phyloP scores from a whole-genome alignment of 2,329 filamentous ascomycete genomes.

The Lachnellula suecica region DNA sequence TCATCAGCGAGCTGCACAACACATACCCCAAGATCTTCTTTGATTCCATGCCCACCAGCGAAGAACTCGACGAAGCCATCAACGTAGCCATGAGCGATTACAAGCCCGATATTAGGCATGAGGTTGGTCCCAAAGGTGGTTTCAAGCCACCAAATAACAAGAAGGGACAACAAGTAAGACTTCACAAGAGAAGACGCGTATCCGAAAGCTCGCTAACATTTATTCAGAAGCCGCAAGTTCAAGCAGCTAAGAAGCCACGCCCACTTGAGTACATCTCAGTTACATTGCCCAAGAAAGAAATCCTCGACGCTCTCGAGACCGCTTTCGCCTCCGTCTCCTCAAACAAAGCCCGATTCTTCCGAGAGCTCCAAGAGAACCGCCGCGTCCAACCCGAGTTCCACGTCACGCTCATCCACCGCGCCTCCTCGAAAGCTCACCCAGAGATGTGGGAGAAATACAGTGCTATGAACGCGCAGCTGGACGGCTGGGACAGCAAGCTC shows the following conservation, averaged over 20 bases:
- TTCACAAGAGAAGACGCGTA: constrained; percentile 14
- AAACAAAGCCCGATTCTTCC: constrained; percentile 66
- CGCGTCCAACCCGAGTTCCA: constrained; percentile 87
- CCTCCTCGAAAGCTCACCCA: constrained; percentile 56
- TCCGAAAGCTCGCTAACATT: constrained; percentile 14
- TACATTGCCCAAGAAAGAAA: constrained; percentile 48
- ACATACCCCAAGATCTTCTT: constrained; percentile 74
- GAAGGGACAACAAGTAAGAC: constrained; percentile 27
- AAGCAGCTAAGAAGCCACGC: constrained; percentile 46
- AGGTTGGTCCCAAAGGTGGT: constrained; percentile 55
- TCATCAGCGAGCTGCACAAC: constrained; percentile 70
- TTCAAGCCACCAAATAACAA: constrained; percentile 32
- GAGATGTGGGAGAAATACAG: constrained; percentile 76
- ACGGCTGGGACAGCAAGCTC: constrained; percentile 48
- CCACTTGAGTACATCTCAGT: constrained; percentile 66
- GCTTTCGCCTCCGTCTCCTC: constrained; percentile 60
- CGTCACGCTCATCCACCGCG: constrained; percentile 88
- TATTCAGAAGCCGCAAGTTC: constrained; percentile 22
- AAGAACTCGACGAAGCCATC: constrained; percentile 80
- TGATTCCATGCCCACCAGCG: constrained; percentile 63
- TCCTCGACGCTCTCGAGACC: constrained; percentile 62
- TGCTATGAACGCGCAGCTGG: constrained; percentile 50
- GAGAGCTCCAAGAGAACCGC: constrained; percentile 67
- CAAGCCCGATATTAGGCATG: constrained; percentile 72
- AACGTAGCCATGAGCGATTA: constrained; percentile 74